Base-by-base conservation (phyloP, 2,329 filamentous ascomycete species). In the Aspergillus quadrilineatus region DNA sequence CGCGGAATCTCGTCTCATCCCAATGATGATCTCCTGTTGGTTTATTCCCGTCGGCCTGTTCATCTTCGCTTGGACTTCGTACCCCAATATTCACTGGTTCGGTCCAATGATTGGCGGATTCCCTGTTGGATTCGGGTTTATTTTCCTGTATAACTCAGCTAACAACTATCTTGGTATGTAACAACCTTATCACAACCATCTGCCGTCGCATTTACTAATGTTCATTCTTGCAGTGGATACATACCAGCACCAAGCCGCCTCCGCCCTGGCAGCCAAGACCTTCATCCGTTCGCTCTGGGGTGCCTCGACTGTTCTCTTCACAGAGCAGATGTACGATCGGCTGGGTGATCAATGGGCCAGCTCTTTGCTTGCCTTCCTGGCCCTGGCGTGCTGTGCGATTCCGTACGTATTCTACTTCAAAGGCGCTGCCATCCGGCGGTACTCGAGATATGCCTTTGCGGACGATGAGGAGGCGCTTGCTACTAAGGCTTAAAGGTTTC, bases 361-460 rank as follows among this genome's bases (percentile, higher is more conserved):
- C 49, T 81, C 82, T 0, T 79, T 94, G 8, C 75, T 94, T 7
- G 89, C 83, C 0, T 92, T 92, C 64, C 80, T 95, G 63, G 84
- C 82, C 14, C 76, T 95, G 5, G 87, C 84, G 0, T 95, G 90
- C 76, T 95, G 90, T 70, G 84, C 80, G 0, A 95, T 95, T 63
- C 91, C 91, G 0, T 96, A 87, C 70, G 72, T 90, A 28, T 96
- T 96, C 75, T 96, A 88, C 79, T 85, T 79, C 67, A 90, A 84
- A 64, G 91, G 91, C 3, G 89, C 85, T 14, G 71, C 72, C 4
- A 95, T 96, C 63, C 80, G 91, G 4, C 78, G 77, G 54, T 78
- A 80, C 57, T 89, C 86, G 66, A 88, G 84, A 72, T 95, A 85
- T 68, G 91, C 91, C 0, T 95, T 90, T 63, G 72, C 73, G 22